Percentiles rank a stretch among this genome's conserved stretches.
These are phyloP conservation scores for Exophiala bonariae DNA, from an alignment of 2,329 filamentous ascomycete genomes.

Conservation along the genomic window DNA sequence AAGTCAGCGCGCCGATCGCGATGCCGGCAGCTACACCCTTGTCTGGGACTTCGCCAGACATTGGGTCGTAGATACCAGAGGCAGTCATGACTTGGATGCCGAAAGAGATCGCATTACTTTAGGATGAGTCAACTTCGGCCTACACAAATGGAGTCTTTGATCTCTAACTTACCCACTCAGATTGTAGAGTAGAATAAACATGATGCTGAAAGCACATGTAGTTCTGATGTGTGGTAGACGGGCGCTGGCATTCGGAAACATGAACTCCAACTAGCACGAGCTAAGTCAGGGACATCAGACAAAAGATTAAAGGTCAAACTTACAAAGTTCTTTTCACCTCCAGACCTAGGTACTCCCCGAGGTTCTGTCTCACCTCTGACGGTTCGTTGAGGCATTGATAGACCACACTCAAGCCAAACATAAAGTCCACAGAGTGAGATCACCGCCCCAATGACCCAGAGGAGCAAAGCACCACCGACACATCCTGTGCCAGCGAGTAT, in stretches of 20 bases:
- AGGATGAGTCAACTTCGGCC: no score
- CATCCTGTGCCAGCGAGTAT: conserved; percentile 10
- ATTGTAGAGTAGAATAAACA: conserved; percentile 29
- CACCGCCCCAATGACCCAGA: conserved; percentile 9
- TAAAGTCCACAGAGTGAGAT: conserved; percentile 8
- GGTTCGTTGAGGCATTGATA: conserved; percentile 8
- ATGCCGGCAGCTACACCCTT: conserved; percentile 45
- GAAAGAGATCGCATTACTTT: conserved; percentile 47
- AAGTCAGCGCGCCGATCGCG: conserved; percentile 45
- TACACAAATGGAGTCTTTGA: not conserved
- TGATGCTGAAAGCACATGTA: conserved; percentile 28
- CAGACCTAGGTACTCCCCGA: conserved; percentile 3
- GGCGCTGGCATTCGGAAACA: conserved; percentile 29
- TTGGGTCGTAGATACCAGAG: conserved; percentile 33
- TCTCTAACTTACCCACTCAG: conserved; percentile 7
- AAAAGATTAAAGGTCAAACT: not conserved
- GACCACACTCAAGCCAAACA: conserved; percentile 12
- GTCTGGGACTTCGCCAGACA: conserved; percentile 1
- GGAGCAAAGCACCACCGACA: conserved; percentile 8
- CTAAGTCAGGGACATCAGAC: not conserved
- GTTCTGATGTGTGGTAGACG: conserved; percentile 17
- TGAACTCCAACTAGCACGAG: conserved; percentile 18
- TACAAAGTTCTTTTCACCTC: conserved; percentile 17
- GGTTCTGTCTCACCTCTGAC: conserved; percentile 7
- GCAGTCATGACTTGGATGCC: conserved; percentile 39